These are phyloP conservation scores for Diaporthe longicolla DNA, from an alignment of 2,329 filamentous ascomycete genomes.

Conservation along the genomic window DNA sequence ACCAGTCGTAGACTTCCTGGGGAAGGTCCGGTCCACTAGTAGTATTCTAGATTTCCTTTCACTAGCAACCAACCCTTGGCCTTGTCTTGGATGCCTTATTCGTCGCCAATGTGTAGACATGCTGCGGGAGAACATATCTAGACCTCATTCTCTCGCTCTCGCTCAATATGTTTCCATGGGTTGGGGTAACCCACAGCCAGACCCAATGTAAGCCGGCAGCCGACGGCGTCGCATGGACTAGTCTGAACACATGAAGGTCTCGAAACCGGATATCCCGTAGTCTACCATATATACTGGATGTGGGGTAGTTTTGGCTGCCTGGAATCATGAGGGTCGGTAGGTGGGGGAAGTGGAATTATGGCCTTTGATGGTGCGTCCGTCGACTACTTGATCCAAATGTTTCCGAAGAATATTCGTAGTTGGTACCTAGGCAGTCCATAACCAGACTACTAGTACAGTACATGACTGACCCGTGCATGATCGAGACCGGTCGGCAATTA, in stretches of 20 bases:
- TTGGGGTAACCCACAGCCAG: neutral
- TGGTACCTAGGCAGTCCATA: no score
- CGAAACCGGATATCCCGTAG: constrained; percentile 9
- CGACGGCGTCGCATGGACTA: neutral
- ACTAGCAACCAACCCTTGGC: no score
- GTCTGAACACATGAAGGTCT: neutral
- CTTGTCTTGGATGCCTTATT: no score
- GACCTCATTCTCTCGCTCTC: neutral
- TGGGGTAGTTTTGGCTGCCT: neutral
- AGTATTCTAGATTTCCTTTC: neutral
- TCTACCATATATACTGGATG: neutral
- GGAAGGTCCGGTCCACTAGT: neutral
- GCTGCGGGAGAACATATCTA: neutral
- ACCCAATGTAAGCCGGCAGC: neutral
- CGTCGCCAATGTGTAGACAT: no score
- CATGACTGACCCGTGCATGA: no score
- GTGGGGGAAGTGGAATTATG: neutral
- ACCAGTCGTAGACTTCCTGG: no score
- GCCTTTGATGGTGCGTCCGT: neutral
- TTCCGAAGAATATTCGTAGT: no score
- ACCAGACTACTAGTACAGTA: no score
- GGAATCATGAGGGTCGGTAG: neutral
- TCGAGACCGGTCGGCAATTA: no score
- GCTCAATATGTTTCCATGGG: neutral
- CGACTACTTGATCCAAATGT: neutral